These are phyloP conservation scores for Lactuca saligna DNA, from an alignment of 129 eudicot genomes.

Conservation along the genomic window DNA sequence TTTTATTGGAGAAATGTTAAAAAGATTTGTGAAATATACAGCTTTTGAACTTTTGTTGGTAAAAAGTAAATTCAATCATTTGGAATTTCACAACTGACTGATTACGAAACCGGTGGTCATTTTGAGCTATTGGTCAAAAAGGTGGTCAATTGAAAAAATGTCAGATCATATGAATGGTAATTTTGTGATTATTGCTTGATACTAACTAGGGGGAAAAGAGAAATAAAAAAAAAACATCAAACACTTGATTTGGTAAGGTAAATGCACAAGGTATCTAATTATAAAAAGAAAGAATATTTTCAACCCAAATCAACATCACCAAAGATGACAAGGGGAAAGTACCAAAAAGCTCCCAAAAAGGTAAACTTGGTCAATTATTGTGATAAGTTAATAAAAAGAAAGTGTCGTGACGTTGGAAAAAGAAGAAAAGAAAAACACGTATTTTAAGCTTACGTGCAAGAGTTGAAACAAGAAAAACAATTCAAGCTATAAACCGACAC, in stretches of 20 bases:
- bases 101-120: background rate
- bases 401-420: background rate
- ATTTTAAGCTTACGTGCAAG: background rate
- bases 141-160: background rate
- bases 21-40: no score
- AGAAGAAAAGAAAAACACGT: background rate
- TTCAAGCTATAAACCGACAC: constrained; percentile 2
- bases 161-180: no score
- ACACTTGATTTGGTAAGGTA: background rate
- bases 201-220: background rate
- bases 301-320: constrained; percentile 9
- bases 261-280: background rate
- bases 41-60: no score
- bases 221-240: background rate
- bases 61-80: no score
- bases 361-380: background rate
- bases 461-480: background rate
- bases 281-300: background rate
- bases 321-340: background rate
- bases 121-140: background rate
- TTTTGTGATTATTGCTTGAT: background rate
- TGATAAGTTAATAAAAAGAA: background rate
- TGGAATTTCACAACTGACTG: no score
- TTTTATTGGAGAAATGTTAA: no score
- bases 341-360: background rate